Evolutionary conservation across 495 filamentous ascomycete species (phyloP).

Genomic region (Penicillium robsamsonii): DNA sequence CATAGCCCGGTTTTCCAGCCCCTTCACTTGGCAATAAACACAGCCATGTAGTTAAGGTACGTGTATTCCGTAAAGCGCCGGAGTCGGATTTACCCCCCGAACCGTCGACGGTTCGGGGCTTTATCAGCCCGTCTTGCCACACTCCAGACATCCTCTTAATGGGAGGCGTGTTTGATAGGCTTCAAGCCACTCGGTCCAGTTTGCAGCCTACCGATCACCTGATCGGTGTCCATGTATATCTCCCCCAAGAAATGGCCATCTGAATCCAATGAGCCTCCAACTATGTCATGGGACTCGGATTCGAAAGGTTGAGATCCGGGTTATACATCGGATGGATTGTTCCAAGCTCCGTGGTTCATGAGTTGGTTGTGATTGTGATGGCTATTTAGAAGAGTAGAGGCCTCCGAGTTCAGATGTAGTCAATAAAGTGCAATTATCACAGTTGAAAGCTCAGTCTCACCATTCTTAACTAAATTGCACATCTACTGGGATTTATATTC

Average conservation of each 20-base stretch:
- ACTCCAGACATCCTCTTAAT: background rate
- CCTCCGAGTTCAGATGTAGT: conserved; percentile 9
- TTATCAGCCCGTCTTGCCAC: conserved; percentile 13
- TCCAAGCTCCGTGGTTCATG: conserved; percentile 7
- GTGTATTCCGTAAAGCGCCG: background rate
- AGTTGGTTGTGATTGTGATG: conserved; percentile 11
- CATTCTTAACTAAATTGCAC: conserved; percentile 4
- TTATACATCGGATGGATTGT: conserved; percentile 8
- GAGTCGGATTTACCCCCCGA: conserved; percentile 4
- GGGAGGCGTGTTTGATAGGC: conserved; percentile 15
- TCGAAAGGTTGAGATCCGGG: conserved; percentile 10
- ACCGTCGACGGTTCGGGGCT: conserved; percentile 4
- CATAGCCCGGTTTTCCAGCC: background rate
- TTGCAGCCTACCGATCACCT: conserved; percentile 23
- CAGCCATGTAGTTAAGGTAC: conserved; percentile 8
- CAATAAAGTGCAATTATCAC: conserved; percentile 3
- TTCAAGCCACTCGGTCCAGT: conserved; percentile 25
- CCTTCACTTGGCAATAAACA: background rate
- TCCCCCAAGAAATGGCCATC: conserved; percentile 21
- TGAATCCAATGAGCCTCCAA: conserved; percentile 12
- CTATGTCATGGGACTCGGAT: conserved; percentile 15
- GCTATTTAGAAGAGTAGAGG: conserved; percentile 21
- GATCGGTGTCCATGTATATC: conserved; percentile 26
- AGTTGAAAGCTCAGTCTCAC: background rate
- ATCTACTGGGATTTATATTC: conserved; percentile 5